Evolutionary conservation across 805 yeast species (phyloP).

Genomic region (Metschnikowia koreensis): DNA sequence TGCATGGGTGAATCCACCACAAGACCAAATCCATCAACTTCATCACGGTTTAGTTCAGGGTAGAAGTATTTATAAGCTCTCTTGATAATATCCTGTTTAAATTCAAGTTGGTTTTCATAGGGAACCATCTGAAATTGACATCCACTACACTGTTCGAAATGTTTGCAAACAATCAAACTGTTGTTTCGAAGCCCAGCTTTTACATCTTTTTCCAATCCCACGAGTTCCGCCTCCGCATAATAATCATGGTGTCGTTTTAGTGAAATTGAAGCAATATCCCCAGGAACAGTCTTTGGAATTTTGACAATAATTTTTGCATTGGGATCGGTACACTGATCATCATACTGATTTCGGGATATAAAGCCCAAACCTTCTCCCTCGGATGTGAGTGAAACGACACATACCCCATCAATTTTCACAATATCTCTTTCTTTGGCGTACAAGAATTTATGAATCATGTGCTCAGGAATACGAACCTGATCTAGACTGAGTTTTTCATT

Average conservation of each 20-base stretch:
- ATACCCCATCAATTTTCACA: slow-evolving; percentile 15
- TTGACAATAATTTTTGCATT: slow-evolving; percentile 21
- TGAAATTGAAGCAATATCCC: slow-evolving; percentile 33
- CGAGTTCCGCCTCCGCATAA: slow-evolving; percentile 31
- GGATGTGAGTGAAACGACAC: slow-evolving; percentile 26
- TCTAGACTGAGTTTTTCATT: slow-evolving; percentile 10
- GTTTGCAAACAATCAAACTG: slow-evolving; percentile 29
- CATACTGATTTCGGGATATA: slow-evolving; percentile 22
- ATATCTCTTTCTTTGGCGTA: slow-evolving; percentile 19
- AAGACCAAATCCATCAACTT: slow-evolving; percentile 21
- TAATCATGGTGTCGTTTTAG: slow-evolving; percentile 30
- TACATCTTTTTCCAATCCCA: slow-evolving; percentile 18
- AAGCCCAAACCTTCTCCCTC: slow-evolving; percentile 41
- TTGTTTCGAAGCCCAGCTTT: slow-evolving; percentile 23
- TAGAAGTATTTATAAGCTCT: slow-evolving; percentile 36
- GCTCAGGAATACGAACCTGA: slow-evolving; percentile 21
- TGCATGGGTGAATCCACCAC: slow-evolving; percentile 38
- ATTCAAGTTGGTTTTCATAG: slow-evolving; percentile 36
- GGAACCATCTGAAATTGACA: slow-evolving; percentile 44
- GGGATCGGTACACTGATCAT: slow-evolving; percentile 9
- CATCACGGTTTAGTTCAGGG: slow-evolving; percentile 21
- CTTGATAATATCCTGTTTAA: slow-evolving; percentile 29
- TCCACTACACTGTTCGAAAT: slow-evolving; percentile 39
- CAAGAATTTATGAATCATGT: slow-evolving; percentile 24
- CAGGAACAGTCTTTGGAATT: slow-evolving; percentile 40